These are phyloP conservation scores for Hypoxylon rubiginosum DNA, from an alignment of 2,329 filamentous ascomycete genomes.

Conservation along the genomic window DNA sequence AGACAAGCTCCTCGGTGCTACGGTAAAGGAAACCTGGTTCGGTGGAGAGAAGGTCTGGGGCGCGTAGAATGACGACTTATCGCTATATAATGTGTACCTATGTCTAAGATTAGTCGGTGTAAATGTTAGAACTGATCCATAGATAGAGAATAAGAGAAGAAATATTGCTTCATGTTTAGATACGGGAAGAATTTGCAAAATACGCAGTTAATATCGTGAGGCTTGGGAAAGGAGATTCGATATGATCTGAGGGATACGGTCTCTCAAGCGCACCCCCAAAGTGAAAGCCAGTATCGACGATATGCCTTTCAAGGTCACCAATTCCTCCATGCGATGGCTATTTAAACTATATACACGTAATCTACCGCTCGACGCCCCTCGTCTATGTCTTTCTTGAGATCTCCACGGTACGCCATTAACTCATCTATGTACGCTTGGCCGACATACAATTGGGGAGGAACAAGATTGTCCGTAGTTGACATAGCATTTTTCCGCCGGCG, in stretches of 20 bases:
- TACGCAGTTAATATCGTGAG: too few relatives aligned
- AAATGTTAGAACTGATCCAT: not conserved
- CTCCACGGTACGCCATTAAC: not conserved
- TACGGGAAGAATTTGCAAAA: too few relatives aligned
- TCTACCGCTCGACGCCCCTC: not conserved
- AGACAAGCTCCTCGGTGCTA: slow-evolving; percentile 60
- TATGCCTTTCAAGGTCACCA: too few relatives aligned
- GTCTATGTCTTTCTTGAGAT: not conserved
- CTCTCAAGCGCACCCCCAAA: too few relatives aligned
- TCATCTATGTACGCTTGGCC: not conserved
- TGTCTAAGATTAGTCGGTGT: not conserved
- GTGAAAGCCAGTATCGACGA: too few relatives aligned
- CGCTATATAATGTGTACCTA: not conserved
- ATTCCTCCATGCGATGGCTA: too few relatives aligned
- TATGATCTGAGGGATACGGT: too few relatives aligned
- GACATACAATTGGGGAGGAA: not conserved
- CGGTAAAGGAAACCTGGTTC: slow-evolving; percentile 67
- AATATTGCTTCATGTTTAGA: too few relatives aligned
- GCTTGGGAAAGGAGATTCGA: too few relatives aligned
- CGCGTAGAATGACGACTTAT: not conserved
- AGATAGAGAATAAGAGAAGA: too few relatives aligned
- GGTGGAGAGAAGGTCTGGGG: slow-evolving; percentile 57
- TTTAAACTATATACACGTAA: not conserved
- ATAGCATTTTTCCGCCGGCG: not conserved
- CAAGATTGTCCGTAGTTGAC: not conserved